Percentiles rank a stretch among this genome's conserved stretches.
Conservation (phyloP, 2,329 filamentous ascomycete genomes). For the Fusarium sp. region DNA sequence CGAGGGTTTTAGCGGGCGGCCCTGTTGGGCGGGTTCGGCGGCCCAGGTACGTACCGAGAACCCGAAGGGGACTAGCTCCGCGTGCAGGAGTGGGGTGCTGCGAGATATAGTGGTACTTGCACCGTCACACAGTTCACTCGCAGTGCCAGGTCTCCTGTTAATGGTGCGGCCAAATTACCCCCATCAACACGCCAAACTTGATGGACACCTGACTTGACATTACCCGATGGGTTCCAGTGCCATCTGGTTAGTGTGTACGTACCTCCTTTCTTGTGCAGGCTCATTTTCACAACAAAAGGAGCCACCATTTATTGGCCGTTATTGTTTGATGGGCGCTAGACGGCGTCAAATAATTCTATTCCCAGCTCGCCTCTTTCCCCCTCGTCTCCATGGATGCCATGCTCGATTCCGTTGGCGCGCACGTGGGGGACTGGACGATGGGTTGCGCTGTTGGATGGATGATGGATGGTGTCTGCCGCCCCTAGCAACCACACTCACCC, state of each 20-base stretch:
- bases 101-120: constrained; percentile 44
- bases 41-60: constrained; percentile 2
- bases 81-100: constrained; percentile 34
- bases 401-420: constrained; percentile 14
- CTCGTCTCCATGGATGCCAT: constrained; percentile 15
- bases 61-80: constrained; percentile 31
- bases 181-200: constrained; percentile 32
- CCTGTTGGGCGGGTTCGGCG: constrained; percentile 40
- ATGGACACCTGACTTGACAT: constrained; percentile 38
- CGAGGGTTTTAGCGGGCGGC: constrained; percentile 42
- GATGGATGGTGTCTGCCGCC: constrained; percentile 31
- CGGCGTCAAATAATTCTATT: neutral
- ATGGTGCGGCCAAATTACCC: constrained; percentile 23
- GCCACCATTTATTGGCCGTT: constrained; percentile 3
- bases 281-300: constrained; percentile 14
- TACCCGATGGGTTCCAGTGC: constrained; percentile 31
- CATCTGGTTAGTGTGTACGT: constrained; percentile 23
- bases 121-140: no score
- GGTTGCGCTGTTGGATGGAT: constrained; percentile 17
- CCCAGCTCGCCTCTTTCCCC: constrained; percentile 8
- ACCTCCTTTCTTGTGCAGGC: constrained; percentile 20
- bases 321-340: neutral
- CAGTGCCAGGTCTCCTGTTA: constrained; percentile 20
- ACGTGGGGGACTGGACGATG: constrained; percentile 33
- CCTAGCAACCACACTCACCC: constrained; percentile 29